Evolutionary conservation across 2,329 filamentous ascomycete genomes (phyloP), one percentile per base, ranked within the genome.

Genomic region (Cytospora chrysosperma): DNA sequence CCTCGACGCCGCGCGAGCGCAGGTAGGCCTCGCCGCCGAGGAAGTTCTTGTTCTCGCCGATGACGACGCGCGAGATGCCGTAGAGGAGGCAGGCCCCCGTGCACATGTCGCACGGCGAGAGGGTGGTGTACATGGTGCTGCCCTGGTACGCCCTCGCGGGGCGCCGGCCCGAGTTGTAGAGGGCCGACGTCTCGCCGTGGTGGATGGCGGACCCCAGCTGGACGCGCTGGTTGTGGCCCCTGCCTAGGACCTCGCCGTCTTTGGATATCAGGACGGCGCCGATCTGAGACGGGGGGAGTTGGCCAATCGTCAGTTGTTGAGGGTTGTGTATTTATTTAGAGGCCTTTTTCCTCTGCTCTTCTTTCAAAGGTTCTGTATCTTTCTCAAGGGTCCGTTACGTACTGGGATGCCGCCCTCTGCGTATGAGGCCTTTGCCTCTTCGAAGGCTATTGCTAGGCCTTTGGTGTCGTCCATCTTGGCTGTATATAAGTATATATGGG

Each of bases 61-160:
- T 85, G 32, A 93, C 89, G 3, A 93, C 89, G 26, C 90, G 83
- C 54, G 83, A 81, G 63, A 93, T 83, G 70, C 89, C 89, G 79
- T 92, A 93, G 65, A 93, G 81, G 65, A 93, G 78, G 70, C 89
- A 92, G 3, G 90, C 89, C 10, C 90, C 90, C 4, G 90, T 92
- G 75, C 88, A 93, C 90, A 93, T 93, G 72, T 91, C 88, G 74
- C 90, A 93, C 0, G 90, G 90, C 3, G 88, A 91, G 8, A 93
- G 79, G 0, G 90, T 92, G 3, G 90, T 93, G 76, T 91, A 93
- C 88, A 93, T 92, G n/a, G 89, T 93, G 40, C 88, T 84, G 32
- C 87, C 87, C 65, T 82, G 82, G 75, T 92, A 93, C 7, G 83
- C 82, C 1, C 84, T 84, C 19, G 88, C 89, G 34, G 88, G 86